phyloP scores from a whole-genome alignment of 345 rosid species.

The Ailanthus altissimus region DNA sequence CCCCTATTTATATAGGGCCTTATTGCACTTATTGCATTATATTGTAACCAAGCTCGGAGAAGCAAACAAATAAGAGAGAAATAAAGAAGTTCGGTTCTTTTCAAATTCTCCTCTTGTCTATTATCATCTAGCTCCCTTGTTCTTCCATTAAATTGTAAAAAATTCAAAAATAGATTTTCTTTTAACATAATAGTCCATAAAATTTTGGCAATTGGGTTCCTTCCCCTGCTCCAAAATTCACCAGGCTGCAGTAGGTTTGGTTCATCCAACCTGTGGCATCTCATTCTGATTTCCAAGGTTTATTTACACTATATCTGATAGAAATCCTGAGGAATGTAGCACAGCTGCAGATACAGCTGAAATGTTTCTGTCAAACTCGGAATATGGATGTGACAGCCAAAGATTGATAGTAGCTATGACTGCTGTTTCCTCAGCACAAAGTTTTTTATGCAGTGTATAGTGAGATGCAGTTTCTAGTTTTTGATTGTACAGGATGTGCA shows the following conservation, averaged over 20 bases:
- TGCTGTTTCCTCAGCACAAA: neutral
- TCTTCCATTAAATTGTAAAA: too few species aligned
- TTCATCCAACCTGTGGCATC: constrained; percentile 81
- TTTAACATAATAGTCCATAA: too few species aligned
- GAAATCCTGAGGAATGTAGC: constrained; percentile 79
- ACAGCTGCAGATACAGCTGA: constrained; percentile 66
- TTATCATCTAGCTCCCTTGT: too few species aligned
- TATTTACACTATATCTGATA: constrained; percentile 40
- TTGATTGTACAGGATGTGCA: neutral
- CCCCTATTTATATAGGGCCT: too few species aligned
- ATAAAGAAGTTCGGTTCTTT: too few species aligned
- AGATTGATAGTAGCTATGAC: neutral
- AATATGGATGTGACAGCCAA: constrained; percentile 52
- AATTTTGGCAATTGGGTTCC: too few species aligned
- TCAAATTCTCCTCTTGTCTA: too few species aligned
- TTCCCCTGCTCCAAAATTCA: too few species aligned
- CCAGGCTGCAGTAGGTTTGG: constrained; percentile 73
- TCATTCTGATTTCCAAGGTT: constrained; percentile 85
- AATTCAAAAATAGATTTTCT: too few species aligned
- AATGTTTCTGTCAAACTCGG: constrained; percentile 74
- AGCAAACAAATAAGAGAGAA: too few species aligned
- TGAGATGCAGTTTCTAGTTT: neutral
- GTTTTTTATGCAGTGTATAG: neutral
- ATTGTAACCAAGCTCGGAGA: too few species aligned
- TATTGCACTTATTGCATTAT: too few species aligned